A percentile compares a stretch with the other conserved stretches of the same genome.
These are phyloP conservation scores for Verticillium nonalfalfae DNA, from an alignment of 2,329 filamentous ascomycete genomes.

Conservation along the genomic window DNA sequence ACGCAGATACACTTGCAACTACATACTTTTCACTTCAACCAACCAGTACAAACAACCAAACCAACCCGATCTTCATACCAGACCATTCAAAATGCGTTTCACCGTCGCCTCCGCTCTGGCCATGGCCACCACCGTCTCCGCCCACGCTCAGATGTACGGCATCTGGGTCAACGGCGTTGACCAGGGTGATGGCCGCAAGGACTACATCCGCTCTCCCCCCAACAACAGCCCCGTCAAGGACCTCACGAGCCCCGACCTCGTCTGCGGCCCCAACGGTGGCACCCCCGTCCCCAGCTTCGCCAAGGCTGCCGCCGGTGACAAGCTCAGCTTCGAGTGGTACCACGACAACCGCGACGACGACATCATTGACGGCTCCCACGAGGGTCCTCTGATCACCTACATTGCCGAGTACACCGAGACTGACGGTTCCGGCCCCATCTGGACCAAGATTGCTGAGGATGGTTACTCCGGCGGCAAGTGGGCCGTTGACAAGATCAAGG, in stretches of 20 bases:
- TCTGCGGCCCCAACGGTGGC: conserved; percentile 36
- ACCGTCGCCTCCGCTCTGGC: conserved; percentile 24
- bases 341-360: conserved; percentile 43
- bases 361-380: conserved; percentile 46
- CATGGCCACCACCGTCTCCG: conserved; percentile 29
- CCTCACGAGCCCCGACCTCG: conserved; percentile 31
- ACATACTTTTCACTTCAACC: background rate
- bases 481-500: conserved; percentile 37
- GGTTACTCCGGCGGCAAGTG: conserved; percentile 31
- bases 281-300: conserved; percentile 30
- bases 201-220: conserved; percentile 36
- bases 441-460: conserved; percentile 37
- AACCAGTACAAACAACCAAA: background rate
- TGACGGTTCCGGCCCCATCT: conserved; percentile 42
- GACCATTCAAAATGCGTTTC: conserved; percentile 26
- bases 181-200: conserved; percentile 30
- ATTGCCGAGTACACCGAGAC: conserved; percentile 34
- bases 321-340: conserved; percentile 42
- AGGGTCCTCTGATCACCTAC: conserved; percentile 47
- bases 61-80: background rate
- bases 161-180: conserved; percentile 41
- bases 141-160: conserved; percentile 39
- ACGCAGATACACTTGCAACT: background rate
- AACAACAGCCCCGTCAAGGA: conserved; percentile 39
- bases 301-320: conserved; percentile 38